A percentile compares a stretch with the other conserved stretches of the same genome.
Evolutionary conservation across 768 basidiomycete genomes (phyloP).

Genomic region (Boletus patriciae): DNA sequence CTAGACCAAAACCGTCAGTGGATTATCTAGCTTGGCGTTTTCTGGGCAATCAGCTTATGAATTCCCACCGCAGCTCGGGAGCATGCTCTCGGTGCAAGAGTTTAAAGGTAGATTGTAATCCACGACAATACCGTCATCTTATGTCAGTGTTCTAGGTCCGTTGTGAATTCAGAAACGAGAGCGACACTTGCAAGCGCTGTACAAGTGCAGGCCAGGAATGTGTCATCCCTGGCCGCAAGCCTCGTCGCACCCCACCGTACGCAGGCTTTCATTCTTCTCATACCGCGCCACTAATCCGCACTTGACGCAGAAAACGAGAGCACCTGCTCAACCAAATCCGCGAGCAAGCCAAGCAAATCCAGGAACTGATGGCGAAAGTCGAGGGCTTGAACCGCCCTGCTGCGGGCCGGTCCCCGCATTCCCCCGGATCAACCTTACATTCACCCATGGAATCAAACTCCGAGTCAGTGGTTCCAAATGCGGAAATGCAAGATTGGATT

Average conservation of each 20-base stretch:
- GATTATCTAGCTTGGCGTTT: not conserved
- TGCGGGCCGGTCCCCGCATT: slow-evolving; percentile 38
- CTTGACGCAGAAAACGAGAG: slow-evolving; percentile 65
- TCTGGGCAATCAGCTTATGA: not conserved
- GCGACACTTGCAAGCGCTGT: slow-evolving; percentile 76
- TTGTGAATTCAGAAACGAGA: slow-evolving; percentile 73
- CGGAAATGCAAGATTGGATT: slow-evolving; percentile 76
- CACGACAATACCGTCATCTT: not conserved
- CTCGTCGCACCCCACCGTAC: slow-evolving; percentile 76
- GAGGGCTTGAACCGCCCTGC: slow-evolving; percentile 44
- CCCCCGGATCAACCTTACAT: slow-evolving; percentile 28
- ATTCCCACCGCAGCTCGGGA: slow-evolving; percentile 39
- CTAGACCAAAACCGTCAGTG: slow-evolving; percentile 27
- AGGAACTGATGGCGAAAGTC: slow-evolving; percentile 67
- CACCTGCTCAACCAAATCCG: slow-evolving; percentile 75
- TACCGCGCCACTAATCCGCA: not conserved
- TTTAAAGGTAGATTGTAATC: slow-evolving; percentile 39
- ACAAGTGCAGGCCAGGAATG: slow-evolving; percentile 70
- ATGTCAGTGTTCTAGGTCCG: slow-evolving; percentile 50
- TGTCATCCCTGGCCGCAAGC: slow-evolving; percentile 80
- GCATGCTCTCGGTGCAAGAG: slow-evolving; percentile 74
- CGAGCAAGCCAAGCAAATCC: slow-evolving; percentile 70
- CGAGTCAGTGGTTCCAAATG: slow-evolving; percentile 38
- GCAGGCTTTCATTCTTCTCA: slow-evolving; percentile 25
- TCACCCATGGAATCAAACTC: slow-evolving; percentile 29